phyloP scores from a whole-genome alignment of 352 stramenopile species.

The Phytophthora pini region DNA sequence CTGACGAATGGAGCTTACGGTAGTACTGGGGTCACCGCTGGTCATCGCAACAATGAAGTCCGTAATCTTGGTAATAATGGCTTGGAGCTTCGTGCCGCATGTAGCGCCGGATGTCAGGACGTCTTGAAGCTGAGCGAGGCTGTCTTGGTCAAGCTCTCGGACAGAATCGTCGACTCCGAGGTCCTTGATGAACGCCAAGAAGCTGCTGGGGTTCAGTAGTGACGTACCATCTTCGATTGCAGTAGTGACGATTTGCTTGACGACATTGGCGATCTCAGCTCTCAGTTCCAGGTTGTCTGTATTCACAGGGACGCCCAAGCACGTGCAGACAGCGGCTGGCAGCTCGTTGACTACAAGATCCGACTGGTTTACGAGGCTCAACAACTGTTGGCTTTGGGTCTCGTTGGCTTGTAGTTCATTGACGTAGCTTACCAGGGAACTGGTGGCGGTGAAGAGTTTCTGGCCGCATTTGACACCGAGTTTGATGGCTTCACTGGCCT shows the following conservation, averaged over 20 bases:
- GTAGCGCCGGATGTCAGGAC: slow-evolving; percentile 37
- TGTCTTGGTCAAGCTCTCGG: slow-evolving; percentile 30
- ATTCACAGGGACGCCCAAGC: slow-evolving; percentile 43
- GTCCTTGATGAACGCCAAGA: slow-evolving; percentile 37
- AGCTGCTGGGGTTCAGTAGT: slow-evolving; percentile 27
- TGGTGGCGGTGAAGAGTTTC: slow-evolving; percentile 36
- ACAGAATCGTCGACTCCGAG: slow-evolving; percentile 28
- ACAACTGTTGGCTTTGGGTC: slow-evolving; percentile 39
- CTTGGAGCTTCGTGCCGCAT: slow-evolving; percentile 49
- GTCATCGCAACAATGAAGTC: slow-evolving; percentile 45
- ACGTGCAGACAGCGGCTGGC: slow-evolving; percentile 53
- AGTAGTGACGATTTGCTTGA: slow-evolving; percentile 36
- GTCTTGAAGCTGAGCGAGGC: slow-evolving; percentile 33
- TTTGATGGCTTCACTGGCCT: slow-evolving; percentile 45
- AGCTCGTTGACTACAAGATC: slow-evolving; percentile 31
- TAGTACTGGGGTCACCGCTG: slow-evolving; percentile 22
- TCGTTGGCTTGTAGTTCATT: slow-evolving; percentile 38
- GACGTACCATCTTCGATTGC: slow-evolving; percentile 35
- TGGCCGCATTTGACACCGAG: slow-evolving; percentile 52
- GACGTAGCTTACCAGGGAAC: slow-evolving; percentile 38
- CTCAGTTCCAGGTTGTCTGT: slow-evolving; percentile 24
- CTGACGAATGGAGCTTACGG: slow-evolving; percentile 44
- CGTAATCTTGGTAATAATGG: slow-evolving; percentile 48
- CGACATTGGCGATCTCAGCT: slow-evolving; percentile 34
- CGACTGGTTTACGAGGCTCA: slow-evolving; percentile 45